Conservation (phyloP, 371 early-diverging fungal species). For the Conidiobolus incongruus region DNA sequence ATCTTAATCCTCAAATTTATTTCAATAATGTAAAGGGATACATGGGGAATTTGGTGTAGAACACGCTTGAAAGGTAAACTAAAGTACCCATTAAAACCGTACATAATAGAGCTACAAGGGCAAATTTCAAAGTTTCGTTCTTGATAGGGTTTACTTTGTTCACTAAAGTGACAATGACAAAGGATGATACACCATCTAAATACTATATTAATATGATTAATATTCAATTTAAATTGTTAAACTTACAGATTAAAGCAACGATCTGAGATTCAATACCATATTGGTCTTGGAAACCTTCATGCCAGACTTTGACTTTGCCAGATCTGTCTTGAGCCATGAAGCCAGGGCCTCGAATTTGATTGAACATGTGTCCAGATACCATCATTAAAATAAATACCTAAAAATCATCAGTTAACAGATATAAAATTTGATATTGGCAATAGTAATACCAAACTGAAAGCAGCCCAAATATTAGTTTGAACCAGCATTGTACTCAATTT, state of each 20-base stretch:
- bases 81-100: too few species aligned
- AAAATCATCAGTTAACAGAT: background rate
- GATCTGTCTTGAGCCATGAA: conserved; percentile 21
- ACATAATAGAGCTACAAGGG: too few species aligned
- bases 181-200: conserved; percentile 26
- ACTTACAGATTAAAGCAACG: conserved; percentile 51
- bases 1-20: too few species aligned
- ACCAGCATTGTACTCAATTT: background rate
- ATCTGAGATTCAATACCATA: conserved; percentile 56
- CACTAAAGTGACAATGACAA: conserved; percentile 21
- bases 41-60: too few species aligned
- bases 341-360: conserved; percentile 56
- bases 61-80: too few species aligned
- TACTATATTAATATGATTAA: background rate
- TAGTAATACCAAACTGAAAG: conserved; percentile 1
- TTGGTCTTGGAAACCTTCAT: conserved; percentile 50
- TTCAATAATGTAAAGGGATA: too few species aligned
- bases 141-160: too few species aligned
- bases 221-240: background rate
- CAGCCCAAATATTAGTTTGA: background rate
- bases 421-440: background rate
- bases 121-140: too few species aligned
- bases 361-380: conserved; percentile 80
- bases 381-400: conserved; percentile 41
- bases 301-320: conserved; percentile 37